Percentiles rank a stretch among this genome's conserved stretches.
Conservation (phyloP, 495 filamentous ascomycete species). For the Aspergillus mulundensis region DNA sequence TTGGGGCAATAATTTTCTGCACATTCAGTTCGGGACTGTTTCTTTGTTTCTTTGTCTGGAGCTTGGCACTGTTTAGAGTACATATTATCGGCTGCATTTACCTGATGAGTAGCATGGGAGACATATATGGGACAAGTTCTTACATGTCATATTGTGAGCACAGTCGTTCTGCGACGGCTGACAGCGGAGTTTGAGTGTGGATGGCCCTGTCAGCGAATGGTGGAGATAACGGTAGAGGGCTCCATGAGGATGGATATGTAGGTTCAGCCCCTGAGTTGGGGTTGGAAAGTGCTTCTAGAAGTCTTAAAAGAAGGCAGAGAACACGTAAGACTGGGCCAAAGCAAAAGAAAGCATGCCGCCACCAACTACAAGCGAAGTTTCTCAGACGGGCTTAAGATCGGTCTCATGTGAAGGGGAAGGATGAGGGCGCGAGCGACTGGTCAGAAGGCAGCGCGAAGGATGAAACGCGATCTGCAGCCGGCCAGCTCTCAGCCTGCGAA, state of each 20-base stretch:
- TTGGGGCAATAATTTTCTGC: too few relatives aligned
- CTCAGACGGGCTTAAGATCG: not conserved
- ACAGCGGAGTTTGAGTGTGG: not conserved
- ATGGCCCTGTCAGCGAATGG: not conserved
- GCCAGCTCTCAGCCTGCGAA: slow-evolving; percentile 20
- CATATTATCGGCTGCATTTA: not conserved
- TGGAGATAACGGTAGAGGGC: not conserved
- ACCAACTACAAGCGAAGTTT: not conserved
- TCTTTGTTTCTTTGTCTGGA: not conserved
- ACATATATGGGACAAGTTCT: not conserved
- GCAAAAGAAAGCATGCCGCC: slow-evolving; percentile 6
- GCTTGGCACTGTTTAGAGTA: not conserved
- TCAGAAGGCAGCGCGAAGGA: not conserved
- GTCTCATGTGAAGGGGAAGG: not conserved
- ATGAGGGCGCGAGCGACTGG: not conserved
- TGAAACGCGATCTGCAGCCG: slow-evolving; percentile 12
- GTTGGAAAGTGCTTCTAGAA: slow-evolving; percentile 2
- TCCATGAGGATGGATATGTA: not conserved
- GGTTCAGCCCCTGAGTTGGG: not conserved
- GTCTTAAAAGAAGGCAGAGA: not conserved
- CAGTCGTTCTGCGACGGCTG: not conserved
- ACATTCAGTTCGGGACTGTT: not conserved
- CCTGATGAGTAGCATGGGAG: not conserved
- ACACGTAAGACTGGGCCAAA: not conserved
- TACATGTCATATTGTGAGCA: not conserved